Evolutionary conservation across 2,329 filamentous ascomycete genomes (phyloP).

Genomic region (Neofusicoccum laricinum): DNA sequence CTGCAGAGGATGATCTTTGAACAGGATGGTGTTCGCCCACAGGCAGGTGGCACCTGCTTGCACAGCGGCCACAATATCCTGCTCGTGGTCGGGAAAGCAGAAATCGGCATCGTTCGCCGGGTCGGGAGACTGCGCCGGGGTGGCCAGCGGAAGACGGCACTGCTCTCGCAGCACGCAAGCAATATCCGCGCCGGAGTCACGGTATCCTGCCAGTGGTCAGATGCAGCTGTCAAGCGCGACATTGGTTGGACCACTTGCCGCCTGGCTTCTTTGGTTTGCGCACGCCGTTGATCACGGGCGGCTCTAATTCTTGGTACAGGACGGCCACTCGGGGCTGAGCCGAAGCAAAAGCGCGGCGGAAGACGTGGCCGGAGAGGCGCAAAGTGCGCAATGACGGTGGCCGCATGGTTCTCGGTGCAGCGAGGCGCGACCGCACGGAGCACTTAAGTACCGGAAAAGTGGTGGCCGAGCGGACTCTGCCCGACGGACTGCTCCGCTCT

Average conservation of each 20-base stretch:
- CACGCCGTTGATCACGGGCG: conserved; percentile 47
- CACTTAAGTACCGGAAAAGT: neutral
- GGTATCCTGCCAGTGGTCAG: conserved; percentile 39
- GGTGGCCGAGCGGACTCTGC: neutral
- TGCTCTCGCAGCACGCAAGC: conserved; percentile 38
- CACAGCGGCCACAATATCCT: conserved; percentile 98
- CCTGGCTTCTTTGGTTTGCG: conserved; percentile 51
- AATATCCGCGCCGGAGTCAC: conserved; percentile 50
- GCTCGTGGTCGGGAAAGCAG: conserved; percentile 88
- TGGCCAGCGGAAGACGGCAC: conserved; percentile 33
- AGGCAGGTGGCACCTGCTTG: conserved; percentile 69
- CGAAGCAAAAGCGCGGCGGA: neutral
- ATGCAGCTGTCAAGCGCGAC: neutral
- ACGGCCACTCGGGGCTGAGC: conserved; percentile 39
- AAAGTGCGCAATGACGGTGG: neutral
- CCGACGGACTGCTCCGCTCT: neutral
- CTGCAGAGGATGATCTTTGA: conserved; percentile 49
- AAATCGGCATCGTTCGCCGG: conserved; percentile 79
- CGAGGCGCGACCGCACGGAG: neutral
- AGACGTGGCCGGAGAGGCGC: neutral
- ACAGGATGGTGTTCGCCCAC: conserved; percentile 53
- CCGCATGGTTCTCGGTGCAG: neutral
- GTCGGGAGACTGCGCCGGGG: conserved; percentile 28
- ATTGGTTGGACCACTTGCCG: conserved; percentile 25
- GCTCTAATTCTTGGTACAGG: conserved; percentile 47